Percentiles rank a stretch among this genome's conserved stretches.
Conservation (phyloP, 192 early-diverging fungal species). For the Pecoramyces ruminantium region DNA sequence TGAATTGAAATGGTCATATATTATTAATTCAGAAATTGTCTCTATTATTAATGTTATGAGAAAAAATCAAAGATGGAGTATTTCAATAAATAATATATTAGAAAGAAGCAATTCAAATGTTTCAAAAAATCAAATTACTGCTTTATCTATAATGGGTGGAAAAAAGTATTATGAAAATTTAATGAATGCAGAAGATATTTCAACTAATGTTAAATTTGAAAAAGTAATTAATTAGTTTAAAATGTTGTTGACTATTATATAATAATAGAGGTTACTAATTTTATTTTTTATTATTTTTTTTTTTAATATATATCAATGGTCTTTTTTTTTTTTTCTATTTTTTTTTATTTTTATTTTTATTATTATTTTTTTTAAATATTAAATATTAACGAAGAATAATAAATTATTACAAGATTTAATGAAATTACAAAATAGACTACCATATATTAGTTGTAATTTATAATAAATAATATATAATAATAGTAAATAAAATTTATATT, state of each 20-base stretch:
- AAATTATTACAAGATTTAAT: not conserved
- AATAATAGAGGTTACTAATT: too few relatives aligned
- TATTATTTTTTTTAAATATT: too few relatives aligned
- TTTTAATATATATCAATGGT: not conserved
- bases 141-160: constrained; percentile 15
- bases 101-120: constrained; percentile 36
- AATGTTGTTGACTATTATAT: too few relatives aligned
- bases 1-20: constrained; percentile 51
- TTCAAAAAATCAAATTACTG: constrained; percentile 33
- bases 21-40: constrained; percentile 59
- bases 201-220: not conserved
- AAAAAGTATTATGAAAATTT: constrained; percentile 22
- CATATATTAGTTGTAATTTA: not conserved
- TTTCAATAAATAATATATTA: constrained; percentile 31
- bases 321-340: too few relatives aligned
- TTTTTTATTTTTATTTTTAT: not conserved
- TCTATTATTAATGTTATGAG: constrained; percentile 60
- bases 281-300: too few relatives aligned
- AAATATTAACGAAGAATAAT: too few relatives aligned
- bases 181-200: constrained; percentile 8
- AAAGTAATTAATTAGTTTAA: too few relatives aligned
- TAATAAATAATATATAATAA: not conserved
- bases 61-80: constrained; percentile 64
- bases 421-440: not conserved
- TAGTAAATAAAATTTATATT: constrained; percentile 15